Base-by-base conservation (phyloP, 176 grass and related monocot species). In the Thalia dealbata region DNA sequence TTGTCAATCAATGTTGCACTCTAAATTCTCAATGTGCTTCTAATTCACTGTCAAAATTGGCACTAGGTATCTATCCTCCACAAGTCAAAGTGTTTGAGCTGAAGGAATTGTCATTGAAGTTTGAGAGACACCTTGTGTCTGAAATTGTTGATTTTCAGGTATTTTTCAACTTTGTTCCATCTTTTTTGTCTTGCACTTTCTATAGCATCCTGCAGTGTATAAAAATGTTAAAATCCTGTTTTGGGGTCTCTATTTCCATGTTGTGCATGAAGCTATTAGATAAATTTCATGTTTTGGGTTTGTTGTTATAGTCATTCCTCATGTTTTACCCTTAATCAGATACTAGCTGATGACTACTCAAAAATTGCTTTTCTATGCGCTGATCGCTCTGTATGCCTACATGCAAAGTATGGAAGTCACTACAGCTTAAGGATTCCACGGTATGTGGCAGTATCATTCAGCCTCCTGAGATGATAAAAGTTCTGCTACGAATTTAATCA, bases 61-160 rank as follows among this genome's bases (percentile, higher is more conserved):
- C 42, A 35, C 61, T 82, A 92, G 89, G 93, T 51, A 97, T 97
- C 77, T 90, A 92, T 73, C 93, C 93, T 35, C 87, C 93, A 44
- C 89, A 97, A 88, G 73, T 97, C 59, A 92, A 97, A 83, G 93
- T 97, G 21, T 92, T 83, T 18, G 93, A 96, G 73, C 68, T 92
- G 54, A 96, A 83, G 77, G 82, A 97, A 64, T 61, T 97, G 73
- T 97, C 93, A 0, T 74, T 92, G 84, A 97, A 92, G 73, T 97
- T 97, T 63, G 93, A 97, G 82, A 82, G 93, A 71, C 89, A 96
- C 73, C 54, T 92, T 70, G 81, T 87, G 76, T 96, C 93, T 35
- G 89, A 96, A 86, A 92, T 96, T 60, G 41, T 96, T 67, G 73
- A 84, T 86, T 96, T 96, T 79, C 80, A 96, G 89, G 93, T 96